Evolutionary conservation across 176 grass and related monocot genomes (phyloP).

Genomic region (Hyparrhenia diplandra): DNA sequence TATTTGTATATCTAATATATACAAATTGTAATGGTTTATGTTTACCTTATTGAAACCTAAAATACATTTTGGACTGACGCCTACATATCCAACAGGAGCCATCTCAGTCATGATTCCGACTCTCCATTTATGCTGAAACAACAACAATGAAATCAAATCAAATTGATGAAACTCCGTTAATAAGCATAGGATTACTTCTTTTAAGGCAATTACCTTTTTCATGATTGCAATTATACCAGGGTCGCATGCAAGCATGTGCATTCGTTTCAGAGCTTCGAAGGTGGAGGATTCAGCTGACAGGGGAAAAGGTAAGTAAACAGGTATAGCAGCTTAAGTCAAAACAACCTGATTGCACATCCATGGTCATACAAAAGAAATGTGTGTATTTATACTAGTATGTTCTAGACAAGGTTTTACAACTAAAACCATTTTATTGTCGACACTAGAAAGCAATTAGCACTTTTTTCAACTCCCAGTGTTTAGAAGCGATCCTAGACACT

Average conservation of each 20-base stretch:
- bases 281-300: constrained; percentile 73
- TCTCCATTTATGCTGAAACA: constrained; percentile 77
- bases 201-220: constrained; percentile 76
- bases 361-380: not conserved
- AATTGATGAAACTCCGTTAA: constrained; percentile 3
- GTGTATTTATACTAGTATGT: not conserved
- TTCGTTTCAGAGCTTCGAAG: constrained; percentile 87
- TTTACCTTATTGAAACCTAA: constrained; percentile 94
- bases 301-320: constrained; percentile 5
- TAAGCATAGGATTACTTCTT: not conserved
- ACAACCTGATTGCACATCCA: not conserved
- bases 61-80: constrained; percentile 86
- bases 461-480: not conserved
- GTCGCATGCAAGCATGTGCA: constrained; percentile 99
- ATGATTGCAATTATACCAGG: constrained; percentile 93
- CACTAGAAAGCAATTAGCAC: not conserved
- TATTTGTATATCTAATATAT: not conserved
- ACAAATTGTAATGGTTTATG: not conserved
- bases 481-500: not conserved
- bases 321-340: not conserved
- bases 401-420: not conserved
- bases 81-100: constrained; percentile 95
- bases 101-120: constrained; percentile 97
- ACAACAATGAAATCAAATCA: constrained; percentile 1
- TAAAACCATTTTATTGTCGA: not conserved